These are phyloP conservation scores for Prunus padus DNA, from an alignment of 306 rosid species.

Conservation along the genomic window DNA sequence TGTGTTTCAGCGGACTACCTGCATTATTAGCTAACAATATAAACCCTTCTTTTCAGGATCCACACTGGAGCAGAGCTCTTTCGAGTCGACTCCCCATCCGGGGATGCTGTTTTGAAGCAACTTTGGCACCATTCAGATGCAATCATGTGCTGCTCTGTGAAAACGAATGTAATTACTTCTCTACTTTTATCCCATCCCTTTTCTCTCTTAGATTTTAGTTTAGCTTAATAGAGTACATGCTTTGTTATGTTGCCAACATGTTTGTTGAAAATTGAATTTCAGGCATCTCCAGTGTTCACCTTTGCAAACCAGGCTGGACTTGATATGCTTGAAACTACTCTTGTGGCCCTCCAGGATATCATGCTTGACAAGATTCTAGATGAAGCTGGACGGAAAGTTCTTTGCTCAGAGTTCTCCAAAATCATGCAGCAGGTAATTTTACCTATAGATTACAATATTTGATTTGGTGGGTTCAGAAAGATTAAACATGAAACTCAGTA, in stretches of 20 bases:
- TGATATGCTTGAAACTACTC: conserved; percentile 96
- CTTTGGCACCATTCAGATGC: conserved; percentile 95
- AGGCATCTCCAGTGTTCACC: conserved; percentile 93
- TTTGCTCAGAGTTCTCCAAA: conserved; percentile 89
- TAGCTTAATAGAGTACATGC: not conserved
- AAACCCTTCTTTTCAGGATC: conserved; percentile 40
- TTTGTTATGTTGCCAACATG: not conserved
- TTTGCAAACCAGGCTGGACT: conserved; percentile 97
- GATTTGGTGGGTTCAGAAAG: too few relatives aligned
- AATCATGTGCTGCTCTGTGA: conserved; percentile 89
- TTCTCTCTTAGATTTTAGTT: not conserved
- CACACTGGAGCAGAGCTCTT: conserved; percentile 78
- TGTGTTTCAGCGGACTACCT: not conserved
- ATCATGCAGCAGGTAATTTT: conserved; percentile 84
- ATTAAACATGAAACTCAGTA: not conserved
- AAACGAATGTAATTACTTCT: conserved; percentile 57
- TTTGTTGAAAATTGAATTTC: conserved; percentile 19
- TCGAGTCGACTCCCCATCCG: conserved; percentile 46
- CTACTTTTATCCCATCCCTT: not conserved
- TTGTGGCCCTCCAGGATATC: conserved; percentile 93
- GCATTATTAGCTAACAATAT: not conserved
- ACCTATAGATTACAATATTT: not conserved
- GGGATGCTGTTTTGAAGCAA: conserved; percentile 80
- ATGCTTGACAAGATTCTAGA: conserved; percentile 93
- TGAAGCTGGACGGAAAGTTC: conserved; percentile 79